Evolutionary conservation across 2,329 filamentous ascomycete species (phyloP).

Genomic region (Mycosphaerella arachidis): DNA sequence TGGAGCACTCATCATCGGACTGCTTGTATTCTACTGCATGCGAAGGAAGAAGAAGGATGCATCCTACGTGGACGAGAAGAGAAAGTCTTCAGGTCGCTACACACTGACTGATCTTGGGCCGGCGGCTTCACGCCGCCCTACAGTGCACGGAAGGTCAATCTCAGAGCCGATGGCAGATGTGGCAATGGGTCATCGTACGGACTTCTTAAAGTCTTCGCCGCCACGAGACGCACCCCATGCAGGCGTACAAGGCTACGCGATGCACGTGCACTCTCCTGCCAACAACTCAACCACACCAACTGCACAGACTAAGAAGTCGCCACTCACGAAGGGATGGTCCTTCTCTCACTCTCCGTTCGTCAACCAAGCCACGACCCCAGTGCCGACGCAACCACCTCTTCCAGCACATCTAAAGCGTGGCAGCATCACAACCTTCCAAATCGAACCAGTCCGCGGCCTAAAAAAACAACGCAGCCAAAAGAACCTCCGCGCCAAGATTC

Average conservation of each 20-base stretch:
- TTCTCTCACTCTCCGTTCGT: conserved; percentile 30
- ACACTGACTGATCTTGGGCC: conserved; percentile 28
- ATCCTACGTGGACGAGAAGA: conserved; percentile 23
- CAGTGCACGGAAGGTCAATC: conserved; percentile 31
- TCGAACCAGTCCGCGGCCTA: conserved; percentile 30
- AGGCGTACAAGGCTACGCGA: conserved; percentile 17
- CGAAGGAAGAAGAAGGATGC: conserved; percentile 12
- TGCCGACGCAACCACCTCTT: conserved; percentile 24
- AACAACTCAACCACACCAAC: conserved; percentile 19
- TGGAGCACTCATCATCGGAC: conserved; percentile 25
- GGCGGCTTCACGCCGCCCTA: conserved; percentile 20
- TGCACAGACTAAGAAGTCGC: conserved; percentile 15
- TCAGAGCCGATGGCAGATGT: conserved; percentile 30
- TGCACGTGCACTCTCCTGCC: conserved; percentile 20
- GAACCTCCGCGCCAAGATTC: conserved; percentile 30
- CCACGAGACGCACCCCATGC: conserved; percentile 19
- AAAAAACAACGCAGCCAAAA: conserved; percentile 31
- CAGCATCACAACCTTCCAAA: conserved; percentile 27
- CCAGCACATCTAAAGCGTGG: conserved; percentile 32
- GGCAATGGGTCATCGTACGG: conserved; percentile 29
- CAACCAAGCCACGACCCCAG: conserved; percentile 23
- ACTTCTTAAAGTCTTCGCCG: conserved; percentile 30
- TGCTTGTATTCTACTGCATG: conserved; percentile 25
- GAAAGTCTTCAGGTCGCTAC: conserved; percentile 19
- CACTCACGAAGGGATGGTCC: conserved; percentile 13